These are phyloP conservation scores for Asparagopsis taxiformis DNA, from an alignment of 31 red algal genomes.

Conservation along the genomic window DNA sequence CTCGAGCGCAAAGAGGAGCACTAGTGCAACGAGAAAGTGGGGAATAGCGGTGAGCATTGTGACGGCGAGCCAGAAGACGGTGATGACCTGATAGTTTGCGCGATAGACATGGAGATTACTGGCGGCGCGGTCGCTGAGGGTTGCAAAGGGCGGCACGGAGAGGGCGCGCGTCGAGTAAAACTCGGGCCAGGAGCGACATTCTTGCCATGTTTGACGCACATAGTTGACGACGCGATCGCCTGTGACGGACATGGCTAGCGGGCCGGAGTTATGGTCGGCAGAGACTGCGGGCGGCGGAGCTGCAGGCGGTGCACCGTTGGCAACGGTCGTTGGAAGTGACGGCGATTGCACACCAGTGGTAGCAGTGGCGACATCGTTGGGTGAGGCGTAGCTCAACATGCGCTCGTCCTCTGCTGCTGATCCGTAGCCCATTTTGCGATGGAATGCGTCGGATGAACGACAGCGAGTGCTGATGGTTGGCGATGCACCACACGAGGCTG, in stretches of 20 bases:
- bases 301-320: too few relatives aligned
- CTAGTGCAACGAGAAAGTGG: constrained; percentile 8
- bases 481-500: too few relatives aligned
- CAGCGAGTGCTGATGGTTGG: too few relatives aligned
- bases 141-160: constrained; percentile 18
- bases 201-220: constrained; percentile 30
- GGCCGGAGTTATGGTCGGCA: background rate
- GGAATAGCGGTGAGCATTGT: constrained; percentile 34
- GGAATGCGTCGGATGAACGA: too few relatives aligned
- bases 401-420: constrained; percentile 53
- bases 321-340: constrained; percentile 5
- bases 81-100: constrained; percentile 52
- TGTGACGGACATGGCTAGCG: constrained; percentile 1
- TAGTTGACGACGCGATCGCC: constrained; percentile 14
- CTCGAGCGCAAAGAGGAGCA: constrained; percentile 29
- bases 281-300: background rate
- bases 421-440: constrained; percentile 75
- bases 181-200: constrained; percentile 41
- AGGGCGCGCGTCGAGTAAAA: constrained; percentile 54
- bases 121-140: constrained; percentile 32
- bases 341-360: background rate
- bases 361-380: constrained; percentile 13
- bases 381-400: constrained; percentile 29
- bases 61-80: constrained; percentile 30
- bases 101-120: constrained; percentile 48